These are phyloP conservation scores for Heliosperma pusillum DNA, from an alignment of 148 eudicot genomes.

Conservation along the genomic window DNA sequence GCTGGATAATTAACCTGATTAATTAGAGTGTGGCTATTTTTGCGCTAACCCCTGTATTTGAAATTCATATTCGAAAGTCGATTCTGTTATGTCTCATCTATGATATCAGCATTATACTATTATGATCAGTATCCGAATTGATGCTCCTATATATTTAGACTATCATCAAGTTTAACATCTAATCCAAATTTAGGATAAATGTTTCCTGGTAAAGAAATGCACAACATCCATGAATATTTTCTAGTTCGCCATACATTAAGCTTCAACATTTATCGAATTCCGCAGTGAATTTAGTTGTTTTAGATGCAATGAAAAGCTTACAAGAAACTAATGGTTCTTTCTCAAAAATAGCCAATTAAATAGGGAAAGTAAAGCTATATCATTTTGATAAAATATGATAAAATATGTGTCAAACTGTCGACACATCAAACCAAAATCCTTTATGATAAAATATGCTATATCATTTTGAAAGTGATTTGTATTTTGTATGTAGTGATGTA, in stretches of 20 bases:
- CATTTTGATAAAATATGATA: too few relatives aligned
- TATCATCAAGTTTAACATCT: neutral
- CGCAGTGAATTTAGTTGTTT: neutral
- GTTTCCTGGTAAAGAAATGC: neutral
- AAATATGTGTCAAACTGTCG: too few relatives aligned
- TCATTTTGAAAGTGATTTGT: neutral
- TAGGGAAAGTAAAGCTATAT: conserved; percentile 2
- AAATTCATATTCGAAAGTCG: neutral
- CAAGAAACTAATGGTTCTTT: neutral
- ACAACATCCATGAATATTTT: too few relatives aligned
- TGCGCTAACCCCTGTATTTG: neutral
- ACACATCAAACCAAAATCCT: neutral
- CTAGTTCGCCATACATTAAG: neutral
- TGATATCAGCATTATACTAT: neutral
- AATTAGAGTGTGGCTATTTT: neutral
- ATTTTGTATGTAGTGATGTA: neutral
- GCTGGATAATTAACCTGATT: neutral
- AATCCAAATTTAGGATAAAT: too few relatives aligned
- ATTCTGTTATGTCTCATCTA: neutral
- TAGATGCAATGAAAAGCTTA: neutral
- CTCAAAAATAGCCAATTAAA: neutral
- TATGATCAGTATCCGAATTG: neutral
- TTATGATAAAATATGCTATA: neutral
- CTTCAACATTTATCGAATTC: neutral
- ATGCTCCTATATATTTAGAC: neutral